Base-by-base conservation (phyloP, 2,329 filamentous ascomycete genomes). In the Colletotrichum sp. region DNA sequence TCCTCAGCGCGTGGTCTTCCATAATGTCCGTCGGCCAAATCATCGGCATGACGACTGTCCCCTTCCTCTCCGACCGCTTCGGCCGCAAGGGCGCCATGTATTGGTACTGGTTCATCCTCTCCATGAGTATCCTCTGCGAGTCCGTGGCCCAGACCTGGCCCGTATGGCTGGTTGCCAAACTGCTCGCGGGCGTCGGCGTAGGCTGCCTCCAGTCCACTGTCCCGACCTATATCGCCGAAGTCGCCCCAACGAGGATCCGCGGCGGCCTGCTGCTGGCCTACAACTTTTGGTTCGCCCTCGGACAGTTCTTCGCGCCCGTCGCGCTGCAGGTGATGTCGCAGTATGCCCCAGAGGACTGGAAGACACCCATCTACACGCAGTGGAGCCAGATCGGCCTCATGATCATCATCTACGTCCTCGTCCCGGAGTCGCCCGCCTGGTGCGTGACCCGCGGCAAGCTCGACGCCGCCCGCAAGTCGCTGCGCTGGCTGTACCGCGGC, bases 351-450 rank as follows among this genome's bases (percentile, higher is more conserved):
- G 79, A 81, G 25, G 79, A 87, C 62, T 88, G 83, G 73, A 80
- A 82, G 8, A 83, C 82, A 6, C 82, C 87, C 3, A 85, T 88
- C 32, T 87, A 87, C 69, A 87, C 86, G 0, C 77, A 88, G 80
- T 88, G 87, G 87, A 83, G 84, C 1, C 86, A 87, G 80, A 80
- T 88, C 15, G 87, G 86, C 1, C 34, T 83, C 8, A 87, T 87
- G 81, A 68, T 81, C 0, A 68, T 85, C 7, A 85, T 88, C 25
- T 87, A 86, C 59, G 13, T 84, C 8, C 70, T 84, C 16, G 78
- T 88, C 6, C 85, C 84, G 2, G 85, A 86, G 68, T 85, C 85
- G 1, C 86, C 87, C 0, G 85, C 84, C 74, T 88, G 84, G 83
- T 83, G 84, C 16, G 81, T 82, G 2, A 81, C 74, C 7, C 75